Base-by-base conservation (phyloP, 768 basidiomycete genomes). In the Tulasnella sp. region DNA sequence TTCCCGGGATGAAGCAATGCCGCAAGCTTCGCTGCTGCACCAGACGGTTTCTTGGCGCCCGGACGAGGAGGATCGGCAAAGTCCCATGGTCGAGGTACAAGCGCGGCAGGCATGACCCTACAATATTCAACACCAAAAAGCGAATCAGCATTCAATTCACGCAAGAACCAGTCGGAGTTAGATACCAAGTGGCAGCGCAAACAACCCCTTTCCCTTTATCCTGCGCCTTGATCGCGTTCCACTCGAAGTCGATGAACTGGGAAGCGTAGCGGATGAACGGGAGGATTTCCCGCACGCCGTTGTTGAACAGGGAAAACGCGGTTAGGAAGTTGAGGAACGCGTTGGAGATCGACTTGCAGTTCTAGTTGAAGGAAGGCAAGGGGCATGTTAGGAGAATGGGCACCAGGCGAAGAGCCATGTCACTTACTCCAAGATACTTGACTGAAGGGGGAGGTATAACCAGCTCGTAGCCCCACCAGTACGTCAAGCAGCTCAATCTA, bases 391-490 rank as follows among this genome's bases (percentile, higher is more conserved):
- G 22, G 6, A 35, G 14, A 3, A 12, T 9, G 2, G 17, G 4
- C 26, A 35, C 26, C 26, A 11, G 47, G 67, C 40, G 9, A 16
- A 74, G 41, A 47, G 3, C 1, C 41, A 64, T n/a, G n/a, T n/a
- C 22, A 82, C 87, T 71, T 66, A 89, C 87, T 62, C 80, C 78
- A 22, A 95, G 83, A 77, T 87, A 85, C 35, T 77, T 77, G 40
- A 95, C 76, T 1, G 91, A 86, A 0, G 91, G 85, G 22, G 88
- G 85, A 4, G 94, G 93, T 34, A 95, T 82, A 40, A 87, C 83
- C 0, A 94, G 71, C 77, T 95, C 93, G 14, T 92, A 81, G 16
- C 93, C 93, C 93, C 93, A 95, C 93, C 93, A 94, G 79, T 94
- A 94, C 16, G 91, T 92, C 34, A 94, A 80, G 29, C 90, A 84